Base-by-base conservation (phyloP, 140 eudicot genomes). In the Senecio squalidus region DNA sequence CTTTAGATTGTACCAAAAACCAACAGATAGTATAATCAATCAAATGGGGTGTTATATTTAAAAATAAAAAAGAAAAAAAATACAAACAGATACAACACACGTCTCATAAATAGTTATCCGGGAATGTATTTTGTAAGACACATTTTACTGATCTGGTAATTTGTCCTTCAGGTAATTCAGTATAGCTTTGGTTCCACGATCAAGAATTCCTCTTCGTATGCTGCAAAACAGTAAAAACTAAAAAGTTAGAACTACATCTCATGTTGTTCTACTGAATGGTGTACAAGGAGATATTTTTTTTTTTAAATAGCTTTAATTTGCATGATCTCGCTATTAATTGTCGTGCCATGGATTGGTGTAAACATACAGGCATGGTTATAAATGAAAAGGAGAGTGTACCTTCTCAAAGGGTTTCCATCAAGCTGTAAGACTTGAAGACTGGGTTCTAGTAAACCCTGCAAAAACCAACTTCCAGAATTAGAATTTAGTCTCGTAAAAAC, bases 341-440 rank as follows among this genome's bases (percentile, higher is more conserved):
- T n/a, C n/a, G n/a, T 46, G 14, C 13, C 9, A 3, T 1, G 6
- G 3, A 10, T 50, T 50, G 30, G 27, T 49, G 31, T 49, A 24
- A 22, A 41, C 16, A 1, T 21, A 49, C 17, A 1, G 6, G 39
- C 34, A 51, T 39, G 24, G 20, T 45, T 56, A 16, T 28, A 34
- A 44, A 20, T 14, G 40, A 46, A 43, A 28, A 14, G n/a, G n/a
- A 41, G 38, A 14, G 11, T 8, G 40, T 73, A 92, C 98, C 98
- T 92, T 87, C 98, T 79, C 67, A 92, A 55, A 34, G 98, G 95
- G 74, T 92, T 92, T 57, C 98, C 98, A 39, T 81, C 96, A 52
- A 92, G 92, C 65, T 77, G 84, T 39, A 92, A 59, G 53, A 81
- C 96, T 64, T 87, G 96, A 62, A 92, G 82, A 73, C 58, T 84